phyloP scores from a whole-genome alignment of 371 early-diverging fungal genomes.

The Syncephalastrum racemosum region DNA sequence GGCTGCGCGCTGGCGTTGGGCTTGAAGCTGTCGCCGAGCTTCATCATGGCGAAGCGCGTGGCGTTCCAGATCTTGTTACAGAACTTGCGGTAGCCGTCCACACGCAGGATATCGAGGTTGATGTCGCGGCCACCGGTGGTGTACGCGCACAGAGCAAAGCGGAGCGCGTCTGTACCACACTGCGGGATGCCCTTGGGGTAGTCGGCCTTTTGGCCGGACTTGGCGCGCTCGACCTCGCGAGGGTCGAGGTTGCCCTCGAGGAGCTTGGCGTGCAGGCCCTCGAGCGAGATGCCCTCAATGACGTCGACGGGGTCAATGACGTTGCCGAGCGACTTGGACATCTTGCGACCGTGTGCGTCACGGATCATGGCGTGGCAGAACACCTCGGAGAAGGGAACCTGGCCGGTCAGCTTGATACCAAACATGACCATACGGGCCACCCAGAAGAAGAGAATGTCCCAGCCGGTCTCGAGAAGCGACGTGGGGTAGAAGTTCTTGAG shows the following conservation, averaged over 20 bases:
- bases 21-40: slow-evolving; percentile 83
- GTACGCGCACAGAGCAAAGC: slow-evolving; percentile 96
- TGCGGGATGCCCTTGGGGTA: slow-evolving; percentile 99
- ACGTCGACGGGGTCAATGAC: slow-evolving; percentile 99
- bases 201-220: slow-evolving; percentile 82
- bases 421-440: slow-evolving; percentile 99
- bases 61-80: slow-evolving; percentile 99
- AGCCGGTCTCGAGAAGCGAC: slow-evolving; percentile 96
- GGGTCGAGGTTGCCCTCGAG: slow-evolving; percentile 90
- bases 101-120: slow-evolving; percentile 96
- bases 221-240: slow-evolving; percentile 89
- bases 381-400: slow-evolving; percentile 94
- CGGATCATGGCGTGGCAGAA: slow-evolving; percentile 99
- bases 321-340: slow-evolving; percentile 99
- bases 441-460: slow-evolving; percentile 99
- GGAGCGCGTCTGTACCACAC: slow-evolving; percentile 99
- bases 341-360: slow-evolving; percentile 99
- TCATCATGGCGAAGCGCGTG: slow-evolving; percentile 90
- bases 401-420: slow-evolving; percentile 92
- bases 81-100: slow-evolving; percentile 99
- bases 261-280: slow-evolving; percentile 78
- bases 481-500: slow-evolving; percentile 92
- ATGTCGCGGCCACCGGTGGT: slow-evolving; percentile 92
- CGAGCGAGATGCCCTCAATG: slow-evolving; percentile 91
- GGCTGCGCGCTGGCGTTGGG: slow-evolving; percentile 57